Evolutionary conservation across 768 basidiomycete genomes (phyloP), one percentile per base, ranked within the genome.

Genomic region (Cystobasidium tubakii): DNA sequence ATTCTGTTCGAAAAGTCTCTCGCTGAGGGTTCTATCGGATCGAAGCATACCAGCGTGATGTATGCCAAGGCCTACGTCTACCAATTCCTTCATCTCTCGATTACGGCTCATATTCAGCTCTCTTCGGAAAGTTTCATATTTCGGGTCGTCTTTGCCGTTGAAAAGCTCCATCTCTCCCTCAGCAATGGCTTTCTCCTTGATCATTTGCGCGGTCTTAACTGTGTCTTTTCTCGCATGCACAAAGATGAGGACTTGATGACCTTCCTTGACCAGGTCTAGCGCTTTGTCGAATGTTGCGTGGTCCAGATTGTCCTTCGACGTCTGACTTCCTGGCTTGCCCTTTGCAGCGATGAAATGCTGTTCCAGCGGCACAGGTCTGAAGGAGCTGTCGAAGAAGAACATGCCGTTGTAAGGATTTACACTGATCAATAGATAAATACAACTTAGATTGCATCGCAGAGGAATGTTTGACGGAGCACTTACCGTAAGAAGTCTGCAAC

Each of bases 191-290:
- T 88, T 84, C 75, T 98, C 96, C 73, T 87, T 87, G 29, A 99
- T 84, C 12, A 85, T 86, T 78, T 87, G 83, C 0, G 94, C 94
- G 0, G 90, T 87, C 80, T 95, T 96, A 66, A 98, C 96, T 0
- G 96, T 99, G 79, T 98, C 96, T 82, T 96, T 98, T 34, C 96
- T 86, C 17, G 96, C 92, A 81, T 99, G 96, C 10, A 99, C 96
- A 79, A 99, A 99, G 0, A 99, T 94, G 94, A 99, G 98, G 74
- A 96, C 92, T 81, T 98, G 96, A 82, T 99, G 96, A 1, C 94
- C 96, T 77, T 88, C 86, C n/a, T 83, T 84, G 33, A 98, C 90
- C 6, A 98, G 84, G 39, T 90, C 89, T 1, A 89, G 86, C 23
- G 98, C 92, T 82, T 95, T 97, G 77, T 94, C 85, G 77, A 89